Percentiles rank a stretch among this genome's conserved stretches.
These are phyloP conservation scores for Bryoerythrophyllum caledonicum DNA, from an alignment of 225 moss, liverwort and hornwort species.

Conservation along the genomic window DNA sequence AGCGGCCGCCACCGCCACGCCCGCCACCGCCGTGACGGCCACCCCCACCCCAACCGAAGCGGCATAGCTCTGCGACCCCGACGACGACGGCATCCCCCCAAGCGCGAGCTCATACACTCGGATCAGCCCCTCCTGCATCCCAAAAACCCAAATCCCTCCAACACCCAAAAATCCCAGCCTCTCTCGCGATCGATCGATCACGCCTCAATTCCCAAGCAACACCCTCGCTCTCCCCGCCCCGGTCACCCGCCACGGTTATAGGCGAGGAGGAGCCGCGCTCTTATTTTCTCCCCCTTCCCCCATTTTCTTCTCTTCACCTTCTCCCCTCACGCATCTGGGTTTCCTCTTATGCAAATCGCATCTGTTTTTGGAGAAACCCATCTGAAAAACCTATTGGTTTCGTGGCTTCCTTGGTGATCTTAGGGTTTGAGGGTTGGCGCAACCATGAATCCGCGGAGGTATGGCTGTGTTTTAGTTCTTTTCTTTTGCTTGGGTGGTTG, in stretches of 20 bases:
- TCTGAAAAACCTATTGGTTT: background rate
- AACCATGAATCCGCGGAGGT: conserved; percentile 56
- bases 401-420: background rate
- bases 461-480: background rate
- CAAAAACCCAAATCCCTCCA: background rate
- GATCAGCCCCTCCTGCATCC: conserved; percentile 50
- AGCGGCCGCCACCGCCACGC: conserved; percentile 82
- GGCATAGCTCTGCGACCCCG: conserved; percentile 56
- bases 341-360: too few species aligned
- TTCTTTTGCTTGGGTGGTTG: conserved; percentile 16
- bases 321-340: background rate
- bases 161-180: too few species aligned
- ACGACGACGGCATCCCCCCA: conserved; percentile 65
- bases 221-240: background rate
- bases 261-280: background rate
- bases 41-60: conserved; percentile 64
- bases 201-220: too few species aligned
- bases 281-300: too few species aligned
- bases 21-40: conserved; percentile 76
- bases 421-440: conserved; percentile 21
- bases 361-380: background rate
- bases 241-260: background rate
- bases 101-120: conserved; percentile 53
- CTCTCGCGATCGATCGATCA: too few species aligned
- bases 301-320: background rate